Percentiles rank a stretch among this genome's conserved stretches.
Conservation (phyloP, 306 rosid species). For the Sphenostylis stenocarpa region DNA sequence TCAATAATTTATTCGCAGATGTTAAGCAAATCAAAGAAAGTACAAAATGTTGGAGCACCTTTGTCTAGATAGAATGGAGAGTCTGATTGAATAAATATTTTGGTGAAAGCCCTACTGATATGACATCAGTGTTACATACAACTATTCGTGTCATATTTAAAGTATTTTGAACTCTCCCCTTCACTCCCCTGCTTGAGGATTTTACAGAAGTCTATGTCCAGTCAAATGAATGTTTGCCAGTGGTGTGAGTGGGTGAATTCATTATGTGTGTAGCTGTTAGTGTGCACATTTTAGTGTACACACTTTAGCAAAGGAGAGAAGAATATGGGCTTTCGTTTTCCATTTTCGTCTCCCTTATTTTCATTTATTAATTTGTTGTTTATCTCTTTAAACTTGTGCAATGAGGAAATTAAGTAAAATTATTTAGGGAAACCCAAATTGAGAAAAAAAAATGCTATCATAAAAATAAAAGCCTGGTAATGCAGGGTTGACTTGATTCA, state of each 20-base stretch:
- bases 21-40: too few relatives aligned
- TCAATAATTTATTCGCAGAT: too few relatives aligned
- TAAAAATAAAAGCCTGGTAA: constrained; percentile 15
- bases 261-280: background rate
- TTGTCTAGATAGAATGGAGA: background rate
- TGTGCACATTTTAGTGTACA: background rate
- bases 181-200: background rate
- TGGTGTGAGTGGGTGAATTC: background rate
- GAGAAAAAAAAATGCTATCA: constrained; percentile 37
- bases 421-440: background rate
- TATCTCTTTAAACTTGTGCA: background rate
- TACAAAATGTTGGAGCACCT: too few relatives aligned
- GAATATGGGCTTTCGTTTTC: background rate
- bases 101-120: background rate
- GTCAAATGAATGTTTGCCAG: background rate
- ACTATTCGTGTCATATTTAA: background rate
- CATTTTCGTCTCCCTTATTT: background rate
- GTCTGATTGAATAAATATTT: background rate
- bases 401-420: background rate
- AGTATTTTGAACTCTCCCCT: background rate
- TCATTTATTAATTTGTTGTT: background rate
- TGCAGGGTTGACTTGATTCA: constrained; percentile 7
- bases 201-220: background rate
- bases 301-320: too few relatives aligned
- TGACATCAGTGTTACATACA: background rate